These are phyloP conservation scores for Solanum boliviense DNA, from an alignment of 257 asterid species.

Conservation along the genomic window DNA sequence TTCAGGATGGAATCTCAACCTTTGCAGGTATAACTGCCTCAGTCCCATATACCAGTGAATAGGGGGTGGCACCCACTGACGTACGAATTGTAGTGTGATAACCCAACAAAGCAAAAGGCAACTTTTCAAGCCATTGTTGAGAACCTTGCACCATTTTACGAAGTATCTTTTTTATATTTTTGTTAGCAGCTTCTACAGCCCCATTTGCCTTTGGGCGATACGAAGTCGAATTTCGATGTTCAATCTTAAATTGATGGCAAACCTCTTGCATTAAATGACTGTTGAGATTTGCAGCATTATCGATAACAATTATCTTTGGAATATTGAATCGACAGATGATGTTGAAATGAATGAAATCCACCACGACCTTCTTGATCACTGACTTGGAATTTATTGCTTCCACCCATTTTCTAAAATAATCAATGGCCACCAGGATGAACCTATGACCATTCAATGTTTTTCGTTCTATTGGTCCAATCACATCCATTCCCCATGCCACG, in stretches of 20 bases:
- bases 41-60: not conserved
- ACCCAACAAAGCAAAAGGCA: not conserved
- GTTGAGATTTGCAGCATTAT: not conserved
- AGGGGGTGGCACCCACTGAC: no score
- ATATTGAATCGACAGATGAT: no score
- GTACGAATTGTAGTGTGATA: not conserved
- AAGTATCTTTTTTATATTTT: no score
- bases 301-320: no score
- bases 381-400: no score
- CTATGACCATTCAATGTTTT: not conserved
- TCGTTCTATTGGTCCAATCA: not conserved
- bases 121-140: not conserved
- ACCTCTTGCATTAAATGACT: not conserved
- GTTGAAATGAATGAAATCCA: no score
- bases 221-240: not conserved
- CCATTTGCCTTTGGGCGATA: not conserved
- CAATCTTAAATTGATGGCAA: not conserved
- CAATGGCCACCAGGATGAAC: not conserved
- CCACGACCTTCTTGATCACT: not conserved
- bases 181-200: not conserved
- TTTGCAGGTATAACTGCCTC: not conserved
- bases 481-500: not conserved
- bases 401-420: no score
- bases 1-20: not conserved
- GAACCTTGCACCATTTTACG: not conserved